These are phyloP conservation scores for Leucosporidium scottii DNA, from an alignment of 768 basidiomycete genomes.

Conservation along the genomic window DNA sequence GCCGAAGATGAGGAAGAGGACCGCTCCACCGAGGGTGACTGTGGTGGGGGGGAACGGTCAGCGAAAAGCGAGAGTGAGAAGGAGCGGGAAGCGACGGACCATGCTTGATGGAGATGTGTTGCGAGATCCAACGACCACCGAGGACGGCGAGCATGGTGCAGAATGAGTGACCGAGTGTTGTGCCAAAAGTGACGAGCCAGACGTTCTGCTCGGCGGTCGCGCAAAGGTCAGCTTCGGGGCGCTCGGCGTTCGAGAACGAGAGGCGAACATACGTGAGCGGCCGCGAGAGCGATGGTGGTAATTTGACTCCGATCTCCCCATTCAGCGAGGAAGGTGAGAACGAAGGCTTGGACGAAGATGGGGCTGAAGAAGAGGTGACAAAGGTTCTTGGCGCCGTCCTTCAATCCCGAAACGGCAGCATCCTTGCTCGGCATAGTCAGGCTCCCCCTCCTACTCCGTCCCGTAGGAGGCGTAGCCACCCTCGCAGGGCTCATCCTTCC, in stretches of 20 bases:
- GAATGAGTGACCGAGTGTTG: conserved; percentile 74
- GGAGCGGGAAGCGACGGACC: conserved; percentile 50
- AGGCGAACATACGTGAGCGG: conserved; percentile 85
- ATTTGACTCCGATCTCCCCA: conserved; percentile 99
- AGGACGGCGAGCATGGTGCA: conserved; percentile 87
- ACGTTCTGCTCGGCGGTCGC: conserved; percentile 58
- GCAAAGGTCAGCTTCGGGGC: conserved; percentile 2
- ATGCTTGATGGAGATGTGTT: conserved; percentile 90
- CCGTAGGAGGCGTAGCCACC: background rate
- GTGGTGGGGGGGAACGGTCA: background rate
- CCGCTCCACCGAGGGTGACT: conserved; percentile 79
- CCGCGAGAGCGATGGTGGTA: conserved; percentile 89
- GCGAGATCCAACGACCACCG: conserved; percentile 86
- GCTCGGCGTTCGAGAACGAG: too few species aligned
- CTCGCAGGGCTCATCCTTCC: conserved; percentile 43
- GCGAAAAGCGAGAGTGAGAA: conserved; percentile 2
- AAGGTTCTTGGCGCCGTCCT: conserved; percentile 71
- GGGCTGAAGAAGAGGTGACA: conserved; percentile 60
- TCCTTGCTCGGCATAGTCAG: conserved; percentile 18
- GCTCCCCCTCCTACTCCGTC: conserved; percentile 1
- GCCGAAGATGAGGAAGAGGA: conserved; percentile 76
- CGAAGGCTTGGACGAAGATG: conserved; percentile 87
- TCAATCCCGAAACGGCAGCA: conserved; percentile 33
- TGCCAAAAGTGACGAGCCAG: conserved; percentile 81
- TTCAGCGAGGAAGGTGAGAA: conserved; percentile 91